Evolutionary conservation across 2,329 filamentous ascomycete species (phyloP), one percentile per base, ranked within the genome.

Genomic region (Cryphonectria naterciae): DNA sequence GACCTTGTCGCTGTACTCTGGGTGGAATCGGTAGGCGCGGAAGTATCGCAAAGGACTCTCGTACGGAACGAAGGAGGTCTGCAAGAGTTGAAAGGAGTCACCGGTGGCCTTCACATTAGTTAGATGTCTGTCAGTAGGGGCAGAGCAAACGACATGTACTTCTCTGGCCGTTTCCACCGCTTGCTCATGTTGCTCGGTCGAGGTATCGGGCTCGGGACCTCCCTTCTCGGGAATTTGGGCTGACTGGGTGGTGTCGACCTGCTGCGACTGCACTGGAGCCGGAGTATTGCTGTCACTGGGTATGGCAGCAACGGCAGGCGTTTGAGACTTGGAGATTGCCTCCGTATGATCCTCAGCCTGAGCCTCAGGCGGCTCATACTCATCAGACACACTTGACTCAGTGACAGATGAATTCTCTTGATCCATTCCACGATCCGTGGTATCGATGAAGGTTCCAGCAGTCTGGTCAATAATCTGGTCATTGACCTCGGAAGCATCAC

Each of bases 1-100:
- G 70, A 97, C 90, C 70, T 88, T 84, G 65, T 91, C 81, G 74
- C 85, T 84, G 81, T 91, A 98, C 67, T 88, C 85, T 43, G 93
- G 93, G 78, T 98, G 95, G 79, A 95, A 98, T 75, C 95, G 93
- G 82, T 93, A 99, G 52, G 93, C 92, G 79, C 90, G 93, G 81
- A 98, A 98, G 75, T 88, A 88, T 75, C 88, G 89, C 72, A 99
- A 85, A 43, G 94, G 93, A 78, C 94, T 97, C 78, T 92, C 86
- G 81, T 99, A 99, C 2, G 94, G 90, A 46, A 65, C 75, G 70
- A 80, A 78, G 5, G 65, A 69, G 22, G 72, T 72, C 28, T 70
- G 69, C 32, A 69, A 61, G 52, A 68, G 70, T 56, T 69, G 63
- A 2, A 67, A 65, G 11, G 68, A 43, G 35, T 71, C 60, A 32